Evolutionary conservation across 164 flowering plant species (phyloP), one percentile per base, ranked within the genome.

Genomic region (Berberis vulgaris): DNA sequence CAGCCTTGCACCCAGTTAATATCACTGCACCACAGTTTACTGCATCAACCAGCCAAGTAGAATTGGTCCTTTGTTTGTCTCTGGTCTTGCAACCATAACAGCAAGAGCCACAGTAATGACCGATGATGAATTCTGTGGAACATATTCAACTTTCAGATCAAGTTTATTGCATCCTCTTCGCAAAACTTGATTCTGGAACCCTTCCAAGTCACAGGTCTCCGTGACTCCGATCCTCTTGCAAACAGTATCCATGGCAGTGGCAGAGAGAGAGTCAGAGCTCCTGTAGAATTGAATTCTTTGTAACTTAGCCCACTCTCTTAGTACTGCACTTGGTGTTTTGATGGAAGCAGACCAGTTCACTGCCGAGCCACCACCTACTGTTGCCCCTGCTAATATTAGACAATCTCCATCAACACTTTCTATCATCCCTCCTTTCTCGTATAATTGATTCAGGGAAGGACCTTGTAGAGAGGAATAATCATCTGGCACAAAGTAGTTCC

Each of bases 11-110:
- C 41, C 86, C 85, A 7, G 85, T 83, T 65, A 86, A n/a, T 61
- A 88, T 81, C 62, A 88, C 88, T 44, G 96, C 89, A 13, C 86
- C 89, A 52, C 54, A 61, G 9, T 73, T 57, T 43, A 86, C 90
- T 7, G 92, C 87, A 76, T 89, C 93, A 2, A 83, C 88, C 49
- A 89, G 77, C 96, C 96, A 89, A 3, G 93, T 89, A 2, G 72
- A 42, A 65, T 83, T 83, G 12, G 89, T 79, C 57, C 96, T 91
- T 57, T 73, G 67, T 63, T 89, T 89, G 10, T 86, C 83, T 45
- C 96, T 91, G 8, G 53, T 65, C 49, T 62, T 67, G 53, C 93
- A 89, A 4, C 96, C 93, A 65, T 68, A 80, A 56, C 84, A 58
- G 62, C 96, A 89, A 9, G 79, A 78, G 41, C 91, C 89, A 54